These are phyloP conservation scores for Kwoniella sp. DNA, from an alignment of 768 basidiomycete species.

Conservation along the genomic window DNA sequence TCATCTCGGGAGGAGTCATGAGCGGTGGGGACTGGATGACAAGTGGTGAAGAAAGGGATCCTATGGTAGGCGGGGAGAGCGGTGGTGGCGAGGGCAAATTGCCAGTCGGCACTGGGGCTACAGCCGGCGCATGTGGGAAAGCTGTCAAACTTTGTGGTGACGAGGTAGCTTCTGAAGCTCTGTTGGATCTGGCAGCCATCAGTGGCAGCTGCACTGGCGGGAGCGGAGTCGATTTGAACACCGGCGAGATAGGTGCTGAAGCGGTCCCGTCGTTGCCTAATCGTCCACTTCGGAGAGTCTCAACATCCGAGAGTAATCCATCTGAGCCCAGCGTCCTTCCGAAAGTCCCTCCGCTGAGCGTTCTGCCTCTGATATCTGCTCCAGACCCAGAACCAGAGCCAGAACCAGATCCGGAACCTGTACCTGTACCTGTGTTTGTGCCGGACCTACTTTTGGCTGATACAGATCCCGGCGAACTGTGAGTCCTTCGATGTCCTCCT, in stretches of 20 bases:
- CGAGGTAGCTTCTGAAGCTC: neutral
- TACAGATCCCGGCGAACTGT: conserved; percentile 13
- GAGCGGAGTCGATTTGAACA: neutral
- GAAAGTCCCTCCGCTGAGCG: conserved; percentile 11
- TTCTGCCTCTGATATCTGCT: conserved; percentile 2
- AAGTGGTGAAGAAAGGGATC: neutral
- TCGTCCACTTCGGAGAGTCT: conserved; percentile 8
- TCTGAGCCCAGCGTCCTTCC: conserved; percentile 5
- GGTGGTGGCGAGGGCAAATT: neutral
- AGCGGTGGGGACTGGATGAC: conserved; percentile 4
- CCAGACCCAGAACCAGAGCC: neutral
- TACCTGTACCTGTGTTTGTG: neutral
- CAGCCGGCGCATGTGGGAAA: neutral
- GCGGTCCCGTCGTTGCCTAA: conserved; percentile 5
- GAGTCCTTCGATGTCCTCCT: conserved; percentile 11
- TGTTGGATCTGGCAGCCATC: conserved; percentile 8
- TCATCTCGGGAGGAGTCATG: neutral
- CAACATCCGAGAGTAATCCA: conserved; percentile 5
- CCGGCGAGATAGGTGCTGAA: conserved; percentile 16
- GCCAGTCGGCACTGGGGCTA: neutral
- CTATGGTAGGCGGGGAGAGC: neutral
- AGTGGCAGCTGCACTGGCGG: conserved; percentile 8
- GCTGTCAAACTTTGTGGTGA: neutral
- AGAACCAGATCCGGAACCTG: neutral
- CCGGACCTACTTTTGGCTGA: neutral